Conservation (phyloP, 225 moss, liverwort and hornwort species). For the Polytrichum commune region DNA sequence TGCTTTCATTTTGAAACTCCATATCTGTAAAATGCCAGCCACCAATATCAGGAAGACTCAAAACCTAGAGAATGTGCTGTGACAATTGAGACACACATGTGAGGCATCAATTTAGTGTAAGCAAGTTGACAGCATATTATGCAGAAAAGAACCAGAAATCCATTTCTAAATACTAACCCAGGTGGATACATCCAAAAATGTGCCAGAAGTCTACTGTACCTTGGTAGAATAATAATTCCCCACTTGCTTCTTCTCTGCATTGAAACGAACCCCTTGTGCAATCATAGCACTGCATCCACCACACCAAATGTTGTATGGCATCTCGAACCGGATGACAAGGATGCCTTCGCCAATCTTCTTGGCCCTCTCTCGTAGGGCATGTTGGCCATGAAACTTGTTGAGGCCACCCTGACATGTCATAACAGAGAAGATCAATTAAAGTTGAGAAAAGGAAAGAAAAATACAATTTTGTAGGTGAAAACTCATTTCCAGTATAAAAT, state of each 20-base stretch:
- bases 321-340: slow-evolving; percentile 97
- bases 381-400: slow-evolving; percentile 99
- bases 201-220: slow-evolving; percentile 27
- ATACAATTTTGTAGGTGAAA: too few species aligned
- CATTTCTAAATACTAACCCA: too few species aligned
- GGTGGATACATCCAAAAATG: not conserved
- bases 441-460: too few species aligned
- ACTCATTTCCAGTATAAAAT: too few species aligned
- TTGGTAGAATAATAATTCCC: slow-evolving; percentile 97
- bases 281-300: slow-evolving; percentile 95
- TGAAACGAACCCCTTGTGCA: slow-evolving; percentile 96
- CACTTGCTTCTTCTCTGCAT: slow-evolving; percentile 99
- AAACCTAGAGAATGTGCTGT: too few species aligned
- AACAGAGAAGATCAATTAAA: not conserved
- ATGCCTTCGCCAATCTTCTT: slow-evolving; percentile 98
- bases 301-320: slow-evolving; percentile 99
- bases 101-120: too few species aligned
- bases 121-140: too few species aligned
- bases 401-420: slow-evolving; percentile 61
- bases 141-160: too few species aligned
- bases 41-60: not conserved
- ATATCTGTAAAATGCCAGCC: slow-evolving; percentile 58
- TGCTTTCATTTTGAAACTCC: slow-evolving; percentile 99
- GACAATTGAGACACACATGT: too few species aligned
- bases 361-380: slow-evolving; percentile 95